A percentile compares a stretch with the other conserved stretches of the same genome.
These are phyloP conservation scores for Carallia pectinifolia DNA, from an alignment of 345 rosid genomes.

Conservation along the genomic window DNA sequence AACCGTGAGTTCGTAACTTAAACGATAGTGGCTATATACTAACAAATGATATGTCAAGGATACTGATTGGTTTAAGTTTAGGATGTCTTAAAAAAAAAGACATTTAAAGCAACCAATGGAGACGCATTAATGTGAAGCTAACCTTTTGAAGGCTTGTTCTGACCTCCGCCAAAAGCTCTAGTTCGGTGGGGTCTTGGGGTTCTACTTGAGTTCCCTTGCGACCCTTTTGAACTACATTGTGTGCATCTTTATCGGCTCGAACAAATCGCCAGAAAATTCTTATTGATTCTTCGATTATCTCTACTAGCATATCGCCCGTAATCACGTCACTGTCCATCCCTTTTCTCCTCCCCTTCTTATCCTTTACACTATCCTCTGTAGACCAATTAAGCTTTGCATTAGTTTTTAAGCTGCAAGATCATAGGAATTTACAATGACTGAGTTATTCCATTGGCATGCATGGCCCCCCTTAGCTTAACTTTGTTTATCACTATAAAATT, in stretches of 20 bases:
- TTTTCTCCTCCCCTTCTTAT: slow-evolving; percentile 44
- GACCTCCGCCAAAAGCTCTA: slow-evolving; percentile 50
- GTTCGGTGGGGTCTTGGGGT: slow-evolving; percentile 51
- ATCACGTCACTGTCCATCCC: slow-evolving; percentile 39
- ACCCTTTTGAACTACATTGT: slow-evolving; percentile 31
- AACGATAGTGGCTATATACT: no score
- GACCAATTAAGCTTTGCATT: slow-evolving; percentile 2
- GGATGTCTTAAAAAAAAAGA: no score
- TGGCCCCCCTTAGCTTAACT: slow-evolving; percentile 2
- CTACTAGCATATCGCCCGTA: slow-evolving; percentile 63
- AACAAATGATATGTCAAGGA: no score
- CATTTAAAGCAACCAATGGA: not conserved
- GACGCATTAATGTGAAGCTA: not conserved
- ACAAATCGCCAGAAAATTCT: slow-evolving; percentile 81
- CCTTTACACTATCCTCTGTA: slow-evolving; percentile 70
- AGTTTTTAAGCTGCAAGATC: slow-evolving; percentile 14
- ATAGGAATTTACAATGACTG: not conserved
- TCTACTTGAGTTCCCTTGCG: slow-evolving; percentile 52
- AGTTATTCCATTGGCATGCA: slow-evolving; percentile 1
- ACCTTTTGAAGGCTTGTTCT: slow-evolving; percentile 67
- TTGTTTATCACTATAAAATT: not conserved
- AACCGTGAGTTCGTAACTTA: not conserved
- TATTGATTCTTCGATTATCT: slow-evolving; percentile 88
- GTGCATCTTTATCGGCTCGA: slow-evolving; percentile 69
- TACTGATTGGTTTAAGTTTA: no score